Evolutionary conservation across 2,329 filamentous ascomycete species (phyloP), one percentile per base, ranked within the genome.

Genomic region (Cladosporium sphaerospermum): DNA sequence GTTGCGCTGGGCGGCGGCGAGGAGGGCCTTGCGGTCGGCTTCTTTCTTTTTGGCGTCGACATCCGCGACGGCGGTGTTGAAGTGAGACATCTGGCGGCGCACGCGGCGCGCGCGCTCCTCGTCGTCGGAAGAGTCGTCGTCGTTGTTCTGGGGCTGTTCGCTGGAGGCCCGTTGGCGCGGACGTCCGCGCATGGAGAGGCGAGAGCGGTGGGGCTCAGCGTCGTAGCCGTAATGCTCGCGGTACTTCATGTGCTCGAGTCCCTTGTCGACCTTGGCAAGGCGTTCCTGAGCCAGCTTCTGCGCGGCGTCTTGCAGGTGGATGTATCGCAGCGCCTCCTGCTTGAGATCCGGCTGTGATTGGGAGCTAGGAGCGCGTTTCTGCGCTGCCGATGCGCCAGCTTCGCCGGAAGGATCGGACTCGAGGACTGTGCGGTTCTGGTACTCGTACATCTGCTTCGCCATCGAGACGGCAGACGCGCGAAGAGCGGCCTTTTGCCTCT

Each of bases 401-500:
- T 40, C 49, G 16, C 61, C 61, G 8, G 59, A 56, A 3, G 60
- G 55, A 39, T 61, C 59, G 10, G 55, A 48, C 11, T 53, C 50
- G 34, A 63, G 54, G 4, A 53, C 57, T 2, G 58, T 57, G 4
- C 64, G 62, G 41, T 66, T 78, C 56, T 78, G 80, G 57, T 88
- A 82, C 9, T 76, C 80, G 65, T 90, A 96, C 83, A 96, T 92
- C 61, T 86, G 82, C 69, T 85, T 87, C 6, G 91, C 90, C 89
- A 96, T 95, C 9, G 87, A 88, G 3, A 96, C 75, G 2, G 91
- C 89, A 16, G 89, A 92, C 31, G 89, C 88, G 58, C 85, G 86
- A 2, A 95, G 74, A 4, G 84, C 82, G 59, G 89, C 86, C 42
- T 84, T 80, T 54, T 80, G 82, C 56, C 80, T 83, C 67, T 84